Percentiles rank a stretch among this genome's conserved stretches.
These are phyloP conservation scores for Corrigiola litoralis DNA, from an alignment of 179 eudicot genomes.

Conservation along the genomic window DNA sequence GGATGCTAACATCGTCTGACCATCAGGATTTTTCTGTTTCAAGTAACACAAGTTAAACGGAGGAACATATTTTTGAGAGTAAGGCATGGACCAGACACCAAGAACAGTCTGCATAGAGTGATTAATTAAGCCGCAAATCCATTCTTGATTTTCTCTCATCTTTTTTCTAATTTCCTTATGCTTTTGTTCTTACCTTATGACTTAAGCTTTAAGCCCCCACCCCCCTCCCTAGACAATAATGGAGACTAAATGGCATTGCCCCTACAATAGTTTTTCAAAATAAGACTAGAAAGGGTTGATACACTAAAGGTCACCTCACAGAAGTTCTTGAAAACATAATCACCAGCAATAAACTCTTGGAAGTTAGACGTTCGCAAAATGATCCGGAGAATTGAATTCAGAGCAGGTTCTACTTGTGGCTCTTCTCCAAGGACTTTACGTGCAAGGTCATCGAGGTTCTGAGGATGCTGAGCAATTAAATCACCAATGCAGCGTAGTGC, in stretches of 20 bases:
- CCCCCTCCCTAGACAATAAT: no score
- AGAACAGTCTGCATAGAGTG: not conserved
- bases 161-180: not conserved
- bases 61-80: not conserved
- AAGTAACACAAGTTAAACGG: conserved; percentile 4
- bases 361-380: conserved; percentile 79
- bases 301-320: conserved; percentile 62
- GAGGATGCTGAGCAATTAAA: conserved; percentile 59
- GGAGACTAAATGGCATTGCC: conserved; percentile 2
- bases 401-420: conserved; percentile 72
- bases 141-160: conserved; percentile 1
- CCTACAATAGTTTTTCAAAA: not conserved
- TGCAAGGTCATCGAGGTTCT: conserved; percentile 70
- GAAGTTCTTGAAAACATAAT: conserved; percentile 73
- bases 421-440: conserved; percentile 87
- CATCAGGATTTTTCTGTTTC: conserved; percentile 75
- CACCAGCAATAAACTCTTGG: conserved; percentile 88
- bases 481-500: conserved; percentile 81
- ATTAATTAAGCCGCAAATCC: not conserved
- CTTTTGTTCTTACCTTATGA: not conserved
- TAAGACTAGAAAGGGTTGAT: not conserved
- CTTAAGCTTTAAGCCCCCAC: not conserved
- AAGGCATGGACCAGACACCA: not conserved
- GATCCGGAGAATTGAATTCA: conserved; percentile 74
- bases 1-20: conserved; percentile 79